Evolutionary conservation across 202 grass and related monocot species (phyloP).

Genomic region (Panicum virgatum): DNA sequence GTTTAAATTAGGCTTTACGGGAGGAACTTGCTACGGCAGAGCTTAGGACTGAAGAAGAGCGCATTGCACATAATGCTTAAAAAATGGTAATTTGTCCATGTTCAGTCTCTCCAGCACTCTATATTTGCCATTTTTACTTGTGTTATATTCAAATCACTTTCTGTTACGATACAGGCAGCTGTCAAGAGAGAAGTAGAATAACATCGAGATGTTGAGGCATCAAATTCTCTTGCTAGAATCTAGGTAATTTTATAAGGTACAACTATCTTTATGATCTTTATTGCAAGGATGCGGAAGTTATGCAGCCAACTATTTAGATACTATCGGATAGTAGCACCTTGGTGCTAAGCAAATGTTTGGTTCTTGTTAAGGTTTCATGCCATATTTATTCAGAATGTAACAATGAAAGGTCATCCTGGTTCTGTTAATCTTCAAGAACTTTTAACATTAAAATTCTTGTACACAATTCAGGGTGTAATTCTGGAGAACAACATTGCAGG

Average conservation of each 20-base stretch:
- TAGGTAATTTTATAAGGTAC: constrained; percentile 77
- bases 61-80: constrained; percentile 91
- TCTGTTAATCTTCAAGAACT: constrained; percentile 16
- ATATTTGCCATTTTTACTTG: constrained; percentile 22
- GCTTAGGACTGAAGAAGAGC: constrained; percentile 95
- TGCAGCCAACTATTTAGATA: background rate
- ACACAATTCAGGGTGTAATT: too few relatives aligned
- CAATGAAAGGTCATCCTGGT: constrained; percentile 1
- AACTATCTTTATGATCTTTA: constrained; percentile 26
- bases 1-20: constrained; percentile 76
- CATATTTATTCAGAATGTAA: constrained; percentile 19
- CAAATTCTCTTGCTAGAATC: constrained; percentile 99
- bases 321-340: background rate
- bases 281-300: constrained; percentile 26
- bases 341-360: background rate
- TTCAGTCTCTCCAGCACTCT: constrained; percentile 25
- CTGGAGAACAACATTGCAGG: too few relatives aligned
- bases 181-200: constrained; percentile 98
- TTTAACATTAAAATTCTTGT: too few relatives aligned
- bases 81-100: constrained; percentile 71
- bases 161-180: constrained; percentile 73
- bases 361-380: background rate
- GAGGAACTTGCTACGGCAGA: constrained; percentile 91
- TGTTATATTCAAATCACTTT: constrained; percentile 28
- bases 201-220: constrained; percentile 95